These are phyloP conservation scores for Arabidopsis hybrid DNA, from an alignment of 441 rosid genomes.

Conservation along the genomic window DNA sequence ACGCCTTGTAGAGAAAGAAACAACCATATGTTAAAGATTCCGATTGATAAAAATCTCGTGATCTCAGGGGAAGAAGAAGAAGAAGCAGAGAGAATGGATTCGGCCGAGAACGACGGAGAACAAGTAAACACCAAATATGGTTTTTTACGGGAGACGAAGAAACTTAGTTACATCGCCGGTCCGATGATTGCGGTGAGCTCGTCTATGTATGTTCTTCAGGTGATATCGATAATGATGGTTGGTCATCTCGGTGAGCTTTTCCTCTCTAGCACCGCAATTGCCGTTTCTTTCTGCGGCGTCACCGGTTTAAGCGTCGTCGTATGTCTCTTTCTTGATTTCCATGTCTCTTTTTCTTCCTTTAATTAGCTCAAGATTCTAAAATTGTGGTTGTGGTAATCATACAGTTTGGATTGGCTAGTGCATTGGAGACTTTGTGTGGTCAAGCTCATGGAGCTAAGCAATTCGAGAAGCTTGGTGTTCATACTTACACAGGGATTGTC, in stretches of 20 bases:
- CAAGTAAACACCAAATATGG: conserved; percentile 54
- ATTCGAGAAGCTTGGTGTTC: conserved; percentile 62
- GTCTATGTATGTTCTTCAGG: conserved; percentile 59
- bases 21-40: background rate
- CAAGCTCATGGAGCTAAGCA: conserved; percentile 87
- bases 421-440: conserved; percentile 80
- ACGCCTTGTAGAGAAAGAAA: conserved; percentile 16
- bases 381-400: conserved; percentile 3
- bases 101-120: conserved; percentile 50
- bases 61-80: conserved; percentile 3
- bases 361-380: background rate
- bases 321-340: conserved; percentile 24
- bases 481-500: conserved; percentile 66
- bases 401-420: conserved; percentile 85
- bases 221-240: conserved; percentile 64
- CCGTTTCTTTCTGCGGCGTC: conserved; percentile 63
- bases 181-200: conserved; percentile 64
- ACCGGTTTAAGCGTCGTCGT: conserved; percentile 71
- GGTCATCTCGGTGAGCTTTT: conserved; percentile 72
- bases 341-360: background rate
- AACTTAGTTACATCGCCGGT: conserved; percentile 55
- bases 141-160: conserved; percentile 54
- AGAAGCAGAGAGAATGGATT: conserved; percentile 16
- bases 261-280: conserved; percentile 72
- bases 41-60: conserved; percentile 14